Base-by-base conservation (phyloP, 345 rosid species). In the Ceriops tagal region DNA sequence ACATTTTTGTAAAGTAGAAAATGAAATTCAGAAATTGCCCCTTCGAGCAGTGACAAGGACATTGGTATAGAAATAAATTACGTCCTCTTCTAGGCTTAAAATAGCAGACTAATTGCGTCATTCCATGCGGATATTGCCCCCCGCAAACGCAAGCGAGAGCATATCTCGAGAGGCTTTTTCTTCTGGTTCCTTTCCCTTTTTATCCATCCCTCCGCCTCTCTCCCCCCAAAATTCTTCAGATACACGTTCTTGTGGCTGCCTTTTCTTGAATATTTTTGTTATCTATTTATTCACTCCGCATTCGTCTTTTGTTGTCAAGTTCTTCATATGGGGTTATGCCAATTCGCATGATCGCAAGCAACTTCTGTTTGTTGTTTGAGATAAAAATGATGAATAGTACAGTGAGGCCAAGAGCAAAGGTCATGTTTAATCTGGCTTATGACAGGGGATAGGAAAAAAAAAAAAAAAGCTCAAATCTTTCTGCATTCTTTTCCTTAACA, bases 391-490 rank as follows among this genome's bases (percentile, higher is more conserved):
- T 13, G 80, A 71, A 69, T 57, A 71, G 72, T 61, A 34, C 80
- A 63, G 64, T 19, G 73, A 77, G 39, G 53, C 76, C 80, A 62
- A 67, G 70, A 26, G 63, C 20, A 7, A 76, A 61, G 53, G 68
- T 67, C 35, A 72, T 58, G 80, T 66, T 77, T 64, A 30, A 63
- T 37, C 52, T 77, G 58, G 80, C 64, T 58, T 77, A 77, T 30
- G 80, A 77, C 20, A 67, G 80, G 32, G 80, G 80, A 24, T 76
- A 67, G 21, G 1, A 11, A 21, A 59, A 46, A 32, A 8, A 67
- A 35, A 1, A 11, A 21, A 59, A 46, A 18, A 43, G 49, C 16
- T 43, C 49, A 43, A 43, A 13, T 43, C 49, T 43, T 43, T 43
- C 49, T 43, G 19, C 49, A 11, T 43, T 13, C 19, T 13, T 43